A percentile compares a stretch with the other conserved stretches of the same genome.
Evolutionary conservation across 257 asterid species (phyloP).

Genomic region (Salvia miltiorrhiza): DNA sequence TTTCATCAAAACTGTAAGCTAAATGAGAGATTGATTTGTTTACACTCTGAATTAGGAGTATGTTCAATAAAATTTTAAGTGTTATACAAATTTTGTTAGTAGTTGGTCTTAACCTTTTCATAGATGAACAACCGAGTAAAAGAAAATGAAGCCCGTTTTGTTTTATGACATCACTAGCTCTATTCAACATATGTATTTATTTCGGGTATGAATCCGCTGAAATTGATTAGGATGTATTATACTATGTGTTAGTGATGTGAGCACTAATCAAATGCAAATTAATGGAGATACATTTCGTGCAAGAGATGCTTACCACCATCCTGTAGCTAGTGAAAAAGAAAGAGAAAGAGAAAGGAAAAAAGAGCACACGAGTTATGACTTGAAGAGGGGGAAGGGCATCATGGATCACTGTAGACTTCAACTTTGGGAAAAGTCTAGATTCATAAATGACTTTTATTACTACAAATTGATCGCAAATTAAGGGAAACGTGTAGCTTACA

Average conservation of each 20-base stretch:
- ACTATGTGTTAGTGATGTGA: neutral
- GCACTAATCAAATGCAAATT: neutral
- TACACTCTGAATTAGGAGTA: neutral
- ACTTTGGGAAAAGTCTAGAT: conserved; percentile 19
- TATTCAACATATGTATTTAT: neutral
- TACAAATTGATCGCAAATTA: conserved; percentile 12
- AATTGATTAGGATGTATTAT: neutral
- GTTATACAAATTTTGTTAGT: neutral
- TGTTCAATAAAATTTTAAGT: neutral
- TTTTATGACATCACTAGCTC: neutral
- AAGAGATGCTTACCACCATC: neutral
- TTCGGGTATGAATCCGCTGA: neutral
- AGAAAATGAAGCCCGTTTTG: neutral
- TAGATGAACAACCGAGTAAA: too few relatives aligned
- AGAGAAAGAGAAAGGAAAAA: too few relatives aligned
- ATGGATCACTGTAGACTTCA: conserved; percentile 16
- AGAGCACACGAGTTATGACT: neutral
- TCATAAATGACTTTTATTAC: neutral
- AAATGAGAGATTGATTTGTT: neutral
- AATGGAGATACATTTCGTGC: conserved; percentile 13
- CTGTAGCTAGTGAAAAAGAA: neutral
- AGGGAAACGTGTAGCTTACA: neutral
- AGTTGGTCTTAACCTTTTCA: too few relatives aligned
- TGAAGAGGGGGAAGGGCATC: neutral
- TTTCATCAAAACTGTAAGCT: neutral